Evolutionary conservation across 257 asterid genomes (phyloP), one percentile per base, ranked within the genome.

Genomic region (Nicotiana obtusifolia): DNA sequence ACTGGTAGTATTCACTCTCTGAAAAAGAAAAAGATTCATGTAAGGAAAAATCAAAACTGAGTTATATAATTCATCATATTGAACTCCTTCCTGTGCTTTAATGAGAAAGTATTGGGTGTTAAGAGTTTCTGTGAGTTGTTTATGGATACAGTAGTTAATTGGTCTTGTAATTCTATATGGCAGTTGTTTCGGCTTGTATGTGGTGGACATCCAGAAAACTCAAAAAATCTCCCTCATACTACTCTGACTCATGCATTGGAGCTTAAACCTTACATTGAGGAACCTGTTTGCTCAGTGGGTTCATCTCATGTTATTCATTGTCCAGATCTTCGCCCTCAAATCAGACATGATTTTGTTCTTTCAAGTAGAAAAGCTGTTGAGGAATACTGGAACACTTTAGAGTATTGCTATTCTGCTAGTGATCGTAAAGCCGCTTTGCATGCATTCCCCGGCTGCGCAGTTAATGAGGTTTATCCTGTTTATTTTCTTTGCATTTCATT

Each of bases 401-500:
- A 94, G 92, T 95, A 92, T 81, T 90, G 97, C 81, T 95, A 94
- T 86, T 90, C 97, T 73, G 90, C 95, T 37, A 90, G 95, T 67
- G 89, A 91, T 84, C 85, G 97, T 77, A 90, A 89, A 85, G 93
- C 97, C 64, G 98, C 99, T 82, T 80, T 87, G 86, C 95, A 91
- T 77, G 98, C 99, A 84, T 95, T 95, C 87, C 99, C 99, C 7
- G 99, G 99, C 86, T 91, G 93, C 81, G 88, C 91, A 80, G 98
- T 92, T 84, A 91, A 87, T 85, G 97, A 95, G 97, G 99, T 95
- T 79, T 82, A 33, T 78, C 78, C 73, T 62, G 30, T 77, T 77
- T 78, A 33, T 44, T 22, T 67, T 54, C 64, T 79, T 57, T 47
- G 61, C 26, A 75, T 83, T 69, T 8, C 19, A 19, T n/a, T 83